Evolutionary conservation across 2,329 filamentous ascomycete genomes (phyloP), one percentile per base, ranked within the genome.

Genomic region (Calonectria hongkongensis): DNA sequence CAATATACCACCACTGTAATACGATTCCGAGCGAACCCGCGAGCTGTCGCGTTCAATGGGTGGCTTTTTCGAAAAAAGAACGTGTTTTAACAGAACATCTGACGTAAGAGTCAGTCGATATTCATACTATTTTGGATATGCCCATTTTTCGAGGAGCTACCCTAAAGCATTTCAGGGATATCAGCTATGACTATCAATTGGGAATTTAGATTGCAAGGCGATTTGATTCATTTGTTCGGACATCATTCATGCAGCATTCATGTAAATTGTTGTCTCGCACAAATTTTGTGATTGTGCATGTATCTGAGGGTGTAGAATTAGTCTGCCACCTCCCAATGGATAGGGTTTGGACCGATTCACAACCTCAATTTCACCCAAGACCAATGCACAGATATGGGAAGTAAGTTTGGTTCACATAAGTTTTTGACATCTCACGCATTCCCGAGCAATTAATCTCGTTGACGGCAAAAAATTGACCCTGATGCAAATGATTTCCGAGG

Each of bases 401-500:
- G 39, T 68, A 72, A 67, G 74, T 75, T 73, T 73, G 66, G 70
- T 77, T 79, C 76, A 79, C 74, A 75, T 74, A 77, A 72, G 73
- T 70, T 70, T 73, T 76, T 71, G 72, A 73, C 75, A 75, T 76
- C 69, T 80, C 79, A 81, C 76, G 76, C 76, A 77, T 79, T 77
- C 75, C 74, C 74, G 75, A 81, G 78, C 75, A 81, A 81, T 78
- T 79, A 76, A 81, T 71, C 77, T 82, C 78, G 81, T 81, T 82
- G 79, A 81, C 78, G 81, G 82, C 80, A 84, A 83, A 82, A 58
- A 79, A 83, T 83, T 83, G 83, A 84, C 82, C 84, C 80, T 86
- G 83, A 86, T 86, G 85, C 83, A 86, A 86, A 86, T 85, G 82
- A 86, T 85, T 82, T 86, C 85, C 84, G 84, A 87, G 86, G 84